phyloP scores from a whole-genome alignment of 2,329 filamentous ascomycete genomes.

The Phialophora tarda region DNA sequence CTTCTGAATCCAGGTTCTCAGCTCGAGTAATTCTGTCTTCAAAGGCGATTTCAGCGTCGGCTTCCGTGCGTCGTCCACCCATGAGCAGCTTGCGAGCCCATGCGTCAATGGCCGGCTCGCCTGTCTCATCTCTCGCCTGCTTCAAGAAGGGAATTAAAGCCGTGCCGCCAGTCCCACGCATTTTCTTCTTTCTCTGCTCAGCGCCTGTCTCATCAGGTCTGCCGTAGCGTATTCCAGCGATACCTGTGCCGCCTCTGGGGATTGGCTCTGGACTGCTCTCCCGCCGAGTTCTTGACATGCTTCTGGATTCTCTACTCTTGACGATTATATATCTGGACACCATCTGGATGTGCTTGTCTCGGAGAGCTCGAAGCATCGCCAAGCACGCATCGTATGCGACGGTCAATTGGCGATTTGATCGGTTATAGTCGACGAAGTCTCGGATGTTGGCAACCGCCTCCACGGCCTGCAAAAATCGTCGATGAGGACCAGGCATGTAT shows the following conservation, averaged over 20 bases:
- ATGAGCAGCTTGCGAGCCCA: slow-evolving; percentile 66
- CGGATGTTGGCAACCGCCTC: slow-evolving; percentile 83
- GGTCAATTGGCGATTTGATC: slow-evolving; percentile 67
- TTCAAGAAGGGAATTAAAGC: slow-evolving; percentile 94
- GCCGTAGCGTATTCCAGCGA: slow-evolving; percentile 47
- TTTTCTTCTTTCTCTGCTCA: slow-evolving; percentile 56
- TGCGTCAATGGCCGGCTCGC: slow-evolving; percentile 79
- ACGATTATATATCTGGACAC: slow-evolving; percentile 95
- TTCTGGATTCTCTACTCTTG: slow-evolving; percentile 76
- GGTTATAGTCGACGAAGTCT: slow-evolving; percentile 72
- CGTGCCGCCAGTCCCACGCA: slow-evolving; percentile 91
- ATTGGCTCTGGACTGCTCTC: slow-evolving; percentile 47
- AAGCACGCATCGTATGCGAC: slow-evolving; percentile 91
- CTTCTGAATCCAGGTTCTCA: slow-evolving; percentile 56
- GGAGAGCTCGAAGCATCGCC: slow-evolving; percentile 75
- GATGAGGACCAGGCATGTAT: slow-evolving; percentile 95
- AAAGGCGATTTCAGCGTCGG: slow-evolving; percentile 52
- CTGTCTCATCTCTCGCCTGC: slow-evolving; percentile 94
- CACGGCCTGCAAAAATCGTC: slow-evolving; percentile 84
- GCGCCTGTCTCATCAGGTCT: slow-evolving; percentile 16
- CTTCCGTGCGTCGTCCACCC: slow-evolving; percentile 54
- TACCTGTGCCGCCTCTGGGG: slow-evolving; percentile 34
- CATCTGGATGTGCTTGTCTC: slow-evolving; percentile 95
- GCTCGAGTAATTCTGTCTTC: slow-evolving; percentile 36
- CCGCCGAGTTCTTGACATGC: slow-evolving; percentile 63